Conservation (phyloP, 108 stramenopile species). For the Fragilariopsis cylindrus region DNA sequence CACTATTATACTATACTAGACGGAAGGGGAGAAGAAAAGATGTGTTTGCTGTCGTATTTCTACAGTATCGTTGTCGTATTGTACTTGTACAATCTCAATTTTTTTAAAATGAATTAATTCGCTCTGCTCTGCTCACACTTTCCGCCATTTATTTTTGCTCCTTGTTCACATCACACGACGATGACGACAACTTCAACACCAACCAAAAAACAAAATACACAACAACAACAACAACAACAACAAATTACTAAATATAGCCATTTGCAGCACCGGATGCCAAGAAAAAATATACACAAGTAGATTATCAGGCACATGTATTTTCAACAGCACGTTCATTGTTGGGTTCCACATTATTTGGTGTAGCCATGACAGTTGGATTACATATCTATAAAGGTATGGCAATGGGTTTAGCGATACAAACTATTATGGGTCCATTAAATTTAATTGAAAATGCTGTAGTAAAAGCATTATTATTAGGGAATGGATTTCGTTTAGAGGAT, state of each 20-base stretch:
- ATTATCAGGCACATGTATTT: conserved; percentile 50
- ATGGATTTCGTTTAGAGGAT: conserved; percentile 55
- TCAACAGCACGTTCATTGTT: conserved; percentile 57
- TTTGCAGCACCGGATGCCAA: conserved; percentile 80
- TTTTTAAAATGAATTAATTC: too few species aligned
- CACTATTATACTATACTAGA: neutral
- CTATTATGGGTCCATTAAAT: conserved; percentile 83
- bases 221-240: too few species aligned
- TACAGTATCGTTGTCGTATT: too few species aligned
- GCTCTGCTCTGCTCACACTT: too few species aligned
- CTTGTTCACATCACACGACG: too few species aligned
- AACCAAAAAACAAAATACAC: too few species aligned
- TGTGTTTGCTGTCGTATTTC: too few species aligned
- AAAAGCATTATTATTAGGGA: conserved; percentile 52
- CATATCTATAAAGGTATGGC: conserved; percentile 90
- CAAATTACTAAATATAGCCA: conserved; percentile 46
- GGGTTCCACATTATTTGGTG: conserved; percentile 73
- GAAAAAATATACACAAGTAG: conserved; percentile 71
- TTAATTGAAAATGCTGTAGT: conserved; percentile 71
- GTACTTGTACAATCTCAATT: too few species aligned
- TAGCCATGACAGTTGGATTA: conserved; percentile 79
- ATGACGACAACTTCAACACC: too few species aligned
- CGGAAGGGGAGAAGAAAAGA: too few species aligned
- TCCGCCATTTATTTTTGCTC: too few species aligned
- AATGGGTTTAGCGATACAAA: conserved; percentile 85